phyloP scores from a whole-genome alignment of 176 grass and related monocot genomes.

The Secale cereale region DNA sequence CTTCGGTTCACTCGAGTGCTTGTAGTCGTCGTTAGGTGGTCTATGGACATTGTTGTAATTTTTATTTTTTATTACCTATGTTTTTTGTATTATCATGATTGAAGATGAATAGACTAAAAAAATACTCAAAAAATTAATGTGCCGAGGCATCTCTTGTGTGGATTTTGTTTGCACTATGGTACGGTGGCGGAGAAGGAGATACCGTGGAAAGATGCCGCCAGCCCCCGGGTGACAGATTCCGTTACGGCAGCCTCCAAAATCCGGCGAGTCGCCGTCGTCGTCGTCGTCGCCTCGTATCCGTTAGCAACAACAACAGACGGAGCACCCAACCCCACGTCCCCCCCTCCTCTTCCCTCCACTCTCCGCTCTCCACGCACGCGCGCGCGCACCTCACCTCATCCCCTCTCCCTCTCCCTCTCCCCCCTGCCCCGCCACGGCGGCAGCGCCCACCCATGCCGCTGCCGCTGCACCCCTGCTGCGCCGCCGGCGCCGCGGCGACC shows the following conservation, averaged over 20 bases:
- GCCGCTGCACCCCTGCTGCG: slow-evolving; percentile 17
- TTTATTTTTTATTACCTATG: too few relatives aligned
- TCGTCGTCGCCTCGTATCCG: neutral
- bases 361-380: neutral
- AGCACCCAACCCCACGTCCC: slow-evolving; percentile 19
- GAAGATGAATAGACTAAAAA: too few relatives aligned
- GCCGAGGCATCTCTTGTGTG: too few relatives aligned
- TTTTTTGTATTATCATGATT: too few relatives aligned
- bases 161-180: neutral
- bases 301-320: neutral
- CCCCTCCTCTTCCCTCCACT: neutral
- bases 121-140: too few relatives aligned
- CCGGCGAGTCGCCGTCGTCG: neutral
- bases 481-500: neutral
- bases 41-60: too few relatives aligned
- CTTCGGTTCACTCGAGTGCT: too few relatives aligned
- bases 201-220: neutral
- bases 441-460: neutral
- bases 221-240: neutral
- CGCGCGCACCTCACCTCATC: neutral
- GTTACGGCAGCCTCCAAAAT: neutral
- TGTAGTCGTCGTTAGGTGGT: too few relatives aligned
- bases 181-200: neutral
- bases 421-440: neutral
- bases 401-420: neutral